A percentile compares a stretch with the other conserved stretches of the same genome.
phyloP scores from a whole-genome alignment of 805 yeast species.

The Starmerella stigmatis region DNA sequence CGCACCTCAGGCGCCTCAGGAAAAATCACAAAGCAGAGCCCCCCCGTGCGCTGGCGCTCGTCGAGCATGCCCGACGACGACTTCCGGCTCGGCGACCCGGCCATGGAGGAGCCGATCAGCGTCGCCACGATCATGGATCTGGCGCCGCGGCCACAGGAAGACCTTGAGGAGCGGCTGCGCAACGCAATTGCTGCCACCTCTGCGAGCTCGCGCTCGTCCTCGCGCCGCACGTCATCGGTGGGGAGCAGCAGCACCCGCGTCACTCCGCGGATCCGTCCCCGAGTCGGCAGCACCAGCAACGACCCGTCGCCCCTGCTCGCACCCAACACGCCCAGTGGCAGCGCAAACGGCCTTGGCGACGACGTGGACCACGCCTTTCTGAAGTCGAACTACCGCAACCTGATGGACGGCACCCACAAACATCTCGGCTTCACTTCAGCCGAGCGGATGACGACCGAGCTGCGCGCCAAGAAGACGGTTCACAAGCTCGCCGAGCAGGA shows the following conservation, averaged over 20 bases:
- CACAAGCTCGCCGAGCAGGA: slow-evolving; percentile 97
- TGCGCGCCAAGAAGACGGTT: slow-evolving; percentile 47
- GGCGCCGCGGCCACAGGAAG: slow-evolving; percentile 9
- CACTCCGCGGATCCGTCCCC: slow-evolving; percentile 21
- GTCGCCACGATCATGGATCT: neutral
- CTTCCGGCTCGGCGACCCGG: slow-evolving; percentile 20
- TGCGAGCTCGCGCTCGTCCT: slow-evolving; percentile 2
- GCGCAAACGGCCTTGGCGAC: slow-evolving; percentile 1
- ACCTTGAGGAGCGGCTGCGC: slow-evolving; percentile 18
- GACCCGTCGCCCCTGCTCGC: slow-evolving; percentile 7
- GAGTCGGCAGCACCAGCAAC: slow-evolving; percentile 4
- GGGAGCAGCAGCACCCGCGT: slow-evolving; percentile 13
- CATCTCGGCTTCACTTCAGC: slow-evolving; percentile 37
- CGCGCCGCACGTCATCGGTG: slow-evolving; percentile 14
- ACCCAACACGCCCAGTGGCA: neutral
- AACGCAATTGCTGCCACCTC: slow-evolving; percentile 20
- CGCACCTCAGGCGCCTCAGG: slow-evolving; percentile 7
- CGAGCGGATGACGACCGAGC: slow-evolving; percentile 32
- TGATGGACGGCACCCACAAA: slow-evolving; percentile 36
- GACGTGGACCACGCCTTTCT: slow-evolving; percentile 24
- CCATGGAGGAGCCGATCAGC: slow-evolving; percentile 8
- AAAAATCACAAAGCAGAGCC: slow-evolving; percentile 17
- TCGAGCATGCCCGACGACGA: slow-evolving; percentile 14
- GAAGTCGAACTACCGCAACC: slow-evolving; percentile 37
- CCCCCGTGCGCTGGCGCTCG: slow-evolving; percentile 12